Evolutionary conservation across 495 filamentous ascomycete species (phyloP).

Genomic region (Talaromyces liani): DNA sequence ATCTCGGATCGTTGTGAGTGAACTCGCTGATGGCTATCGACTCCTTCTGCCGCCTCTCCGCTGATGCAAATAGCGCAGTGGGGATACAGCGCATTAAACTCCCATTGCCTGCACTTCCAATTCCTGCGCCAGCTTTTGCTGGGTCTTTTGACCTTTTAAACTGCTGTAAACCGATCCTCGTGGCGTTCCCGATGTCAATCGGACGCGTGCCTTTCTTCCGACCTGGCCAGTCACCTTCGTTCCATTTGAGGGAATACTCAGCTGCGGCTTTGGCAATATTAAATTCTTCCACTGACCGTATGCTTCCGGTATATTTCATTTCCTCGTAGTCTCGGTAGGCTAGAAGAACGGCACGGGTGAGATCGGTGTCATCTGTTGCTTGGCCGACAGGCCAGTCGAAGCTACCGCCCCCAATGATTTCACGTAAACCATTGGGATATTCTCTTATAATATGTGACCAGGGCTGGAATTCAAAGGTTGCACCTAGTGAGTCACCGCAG

Average conservation of each 20-base stretch:
- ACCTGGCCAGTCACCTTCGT: constrained; percentile 1
- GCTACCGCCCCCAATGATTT: not conserved
- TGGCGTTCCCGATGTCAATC: constrained; percentile 3
- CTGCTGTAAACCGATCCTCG: not conserved
- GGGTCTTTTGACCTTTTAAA: not conserved
- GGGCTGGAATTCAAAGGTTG: constrained; percentile 4
- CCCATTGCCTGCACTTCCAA: constrained; percentile 1
- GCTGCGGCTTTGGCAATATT: not conserved
- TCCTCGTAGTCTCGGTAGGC: constrained; percentile 4
- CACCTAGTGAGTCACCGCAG: constrained; percentile 5
- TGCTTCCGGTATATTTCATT: not conserved
- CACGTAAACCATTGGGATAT: not conserved
- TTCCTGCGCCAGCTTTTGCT: not conserved
- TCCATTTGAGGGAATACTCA: constrained; percentile 1
- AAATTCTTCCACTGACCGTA: not conserved
- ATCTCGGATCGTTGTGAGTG: constrained; percentile 4
- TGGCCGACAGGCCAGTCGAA: not conserved
- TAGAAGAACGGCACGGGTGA: not conserved
- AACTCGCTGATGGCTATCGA: constrained; percentile 2
- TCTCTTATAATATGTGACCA: constrained; percentile 2
- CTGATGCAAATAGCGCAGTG: not conserved
- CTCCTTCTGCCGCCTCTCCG: not conserved
- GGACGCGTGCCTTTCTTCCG: not conserved
- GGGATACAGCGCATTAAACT: constrained; percentile 2
- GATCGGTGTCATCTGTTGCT: constrained; percentile 1